These are phyloP conservation scores for Cubamyces sp. DNA, from an alignment of 768 basidiomycete species.

Conservation along the genomic window DNA sequence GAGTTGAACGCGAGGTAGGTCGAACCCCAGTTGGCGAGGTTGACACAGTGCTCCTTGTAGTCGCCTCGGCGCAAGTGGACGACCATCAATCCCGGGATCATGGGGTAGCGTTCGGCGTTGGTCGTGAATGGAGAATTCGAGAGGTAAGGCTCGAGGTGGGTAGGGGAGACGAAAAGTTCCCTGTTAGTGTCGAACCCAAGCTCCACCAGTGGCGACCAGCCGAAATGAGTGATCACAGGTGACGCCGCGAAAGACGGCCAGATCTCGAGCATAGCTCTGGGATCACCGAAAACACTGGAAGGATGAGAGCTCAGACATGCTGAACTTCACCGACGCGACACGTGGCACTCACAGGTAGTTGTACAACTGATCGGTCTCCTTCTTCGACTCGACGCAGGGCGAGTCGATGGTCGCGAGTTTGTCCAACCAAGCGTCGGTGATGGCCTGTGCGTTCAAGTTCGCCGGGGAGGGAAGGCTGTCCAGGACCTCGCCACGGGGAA, in stretches of 20 bases:
- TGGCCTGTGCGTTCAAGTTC: constrained; percentile 31
- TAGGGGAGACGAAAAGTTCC: constrained; percentile 11
- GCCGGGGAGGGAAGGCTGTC: constrained; percentile 34
- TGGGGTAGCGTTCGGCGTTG: constrained; percentile 24
- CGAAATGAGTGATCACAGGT: constrained; percentile 51
- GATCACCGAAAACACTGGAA: constrained; percentile 25
- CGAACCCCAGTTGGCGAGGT: constrained; percentile 38
- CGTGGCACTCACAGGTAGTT: neutral
- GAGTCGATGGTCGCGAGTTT: constrained; percentile 39
- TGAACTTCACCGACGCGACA: neutral
- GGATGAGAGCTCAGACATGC: neutral
- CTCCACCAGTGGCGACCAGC: constrained; percentile 56
- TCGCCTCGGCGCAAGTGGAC: constrained; percentile 58
- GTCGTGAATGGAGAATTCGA: neutral
- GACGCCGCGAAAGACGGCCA: constrained; percentile 48
- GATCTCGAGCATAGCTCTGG: constrained; percentile 31
- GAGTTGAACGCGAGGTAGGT: constrained; percentile 48
- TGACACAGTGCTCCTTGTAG: constrained; percentile 46
- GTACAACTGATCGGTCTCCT: constrained; percentile 14
- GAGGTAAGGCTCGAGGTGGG: neutral
- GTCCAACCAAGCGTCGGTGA: constrained; percentile 46
- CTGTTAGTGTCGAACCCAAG: constrained; percentile 38
- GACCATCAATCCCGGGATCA: constrained; percentile 46
- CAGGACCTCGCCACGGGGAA: constrained; percentile 31
- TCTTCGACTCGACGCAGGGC: constrained; percentile 34